Percentiles rank a stretch among this genome's conserved stretches.
Conservation (phyloP, 805 yeast species). For the Candida jianshihensis region DNA sequence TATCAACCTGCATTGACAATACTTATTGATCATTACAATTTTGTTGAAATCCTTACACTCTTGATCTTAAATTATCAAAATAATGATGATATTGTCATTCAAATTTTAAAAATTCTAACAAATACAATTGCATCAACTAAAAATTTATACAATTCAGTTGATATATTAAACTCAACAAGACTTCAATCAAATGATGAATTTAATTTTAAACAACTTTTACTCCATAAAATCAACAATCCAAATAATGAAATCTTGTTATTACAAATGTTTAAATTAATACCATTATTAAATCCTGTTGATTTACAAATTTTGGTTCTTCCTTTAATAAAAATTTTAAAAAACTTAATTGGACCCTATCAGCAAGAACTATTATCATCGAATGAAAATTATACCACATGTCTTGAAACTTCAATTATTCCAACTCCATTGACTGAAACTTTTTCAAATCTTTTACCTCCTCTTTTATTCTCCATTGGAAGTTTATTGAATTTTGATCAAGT, state of each 20-base stretch:
- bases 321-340: constrained; percentile 7
- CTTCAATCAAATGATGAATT: background rate
- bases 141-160: background rate
- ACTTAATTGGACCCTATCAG: constrained; percentile 4
- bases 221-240: background rate
- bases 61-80: constrained; percentile 1
- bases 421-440: constrained; percentile 11
- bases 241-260: constrained; percentile 4
- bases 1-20: background rate
- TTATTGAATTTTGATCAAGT: constrained; percentile 12
- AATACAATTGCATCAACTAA: constrained; percentile 1
- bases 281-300: constrained; percentile 15
- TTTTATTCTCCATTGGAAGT: constrained; percentile 17
- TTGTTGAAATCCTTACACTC: background rate
- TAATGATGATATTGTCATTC: constrained; percentile 1
- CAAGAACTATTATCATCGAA: background rate
- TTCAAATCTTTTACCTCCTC: constrained; percentile 13
- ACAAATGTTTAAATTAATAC: constrained; percentile 14
- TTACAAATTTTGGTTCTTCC: constrained; percentile 9
- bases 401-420: constrained; percentile 12
- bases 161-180: background rate
- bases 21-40: background rate
- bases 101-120: constrained; percentile 4
- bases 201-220: constrained; percentile 1
- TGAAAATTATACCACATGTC: constrained; percentile 9